These are phyloP conservation scores for Chalciporus sphaerocephalus DNA, from an alignment of 768 basidiomycete genomes.

Conservation along the genomic window DNA sequence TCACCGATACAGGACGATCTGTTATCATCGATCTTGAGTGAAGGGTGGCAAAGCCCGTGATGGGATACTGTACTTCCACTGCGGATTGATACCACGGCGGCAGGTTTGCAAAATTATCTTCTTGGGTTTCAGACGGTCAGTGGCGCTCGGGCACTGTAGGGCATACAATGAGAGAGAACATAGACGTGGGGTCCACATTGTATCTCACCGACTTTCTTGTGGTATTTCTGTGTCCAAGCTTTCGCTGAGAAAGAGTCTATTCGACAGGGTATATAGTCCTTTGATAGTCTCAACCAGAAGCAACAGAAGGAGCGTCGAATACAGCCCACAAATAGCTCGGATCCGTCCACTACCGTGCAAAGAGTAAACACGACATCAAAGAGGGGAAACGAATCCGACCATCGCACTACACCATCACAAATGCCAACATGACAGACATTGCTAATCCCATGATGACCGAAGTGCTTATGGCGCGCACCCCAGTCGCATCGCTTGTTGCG, in stretches of 20 bases:
- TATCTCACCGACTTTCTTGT: no score
- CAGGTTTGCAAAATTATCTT: not conserved
- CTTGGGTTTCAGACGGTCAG: not conserved
- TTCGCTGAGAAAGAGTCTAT: no score
- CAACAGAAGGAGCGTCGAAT: not conserved
- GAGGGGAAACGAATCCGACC: not conserved
- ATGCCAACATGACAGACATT: not conserved
- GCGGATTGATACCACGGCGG: no score
- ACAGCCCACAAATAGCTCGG: no score
- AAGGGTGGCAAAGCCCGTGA: not conserved
- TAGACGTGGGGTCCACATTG: no score
- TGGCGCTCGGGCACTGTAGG: not conserved
- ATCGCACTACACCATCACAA: not conserved
- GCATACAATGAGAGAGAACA: not conserved
- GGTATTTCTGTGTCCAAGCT: not conserved
- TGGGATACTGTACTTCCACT: not conserved
- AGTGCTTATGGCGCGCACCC: not conserved
- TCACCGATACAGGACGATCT: not conserved
- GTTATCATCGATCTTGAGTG: no score
- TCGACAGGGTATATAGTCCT: no score
- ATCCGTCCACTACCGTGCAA: no score
- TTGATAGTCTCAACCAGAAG: not conserved
- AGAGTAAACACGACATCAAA: not conserved
- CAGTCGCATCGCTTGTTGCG: not conserved
- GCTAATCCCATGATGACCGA: not conserved